Evolutionary conservation across 805 yeast species (phyloP), one percentile per base, ranked within the genome.

Genomic region (Wickerhamomyces sydowiorum): DNA sequence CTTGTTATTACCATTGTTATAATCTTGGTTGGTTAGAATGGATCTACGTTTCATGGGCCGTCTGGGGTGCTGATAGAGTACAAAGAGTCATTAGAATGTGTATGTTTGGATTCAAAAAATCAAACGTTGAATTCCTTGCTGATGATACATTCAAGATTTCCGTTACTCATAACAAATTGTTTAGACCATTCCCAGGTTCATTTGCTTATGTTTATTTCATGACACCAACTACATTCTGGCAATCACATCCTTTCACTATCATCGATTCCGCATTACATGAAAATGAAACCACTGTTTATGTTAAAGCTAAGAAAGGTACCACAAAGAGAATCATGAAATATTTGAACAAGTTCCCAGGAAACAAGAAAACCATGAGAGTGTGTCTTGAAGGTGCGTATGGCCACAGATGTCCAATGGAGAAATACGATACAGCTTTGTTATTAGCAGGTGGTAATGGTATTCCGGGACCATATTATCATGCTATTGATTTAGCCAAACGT

Each of bases 171-270:
- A 21, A 14, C 18, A 51, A 54, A 7, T 51, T 50, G 41, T 75
- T 80, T 72, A 65, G 64, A 32, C 64, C 72, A 18, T 61, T 53
- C 43, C 82, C 88, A 3, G 84, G 86, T 23, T 66, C 73, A 14
- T 77, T 64, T 56, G 77, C 72, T 1, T 83, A 67, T 52, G 60
- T 86, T 29, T 73, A 80, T 61, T 78, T 83, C 57, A 47, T 80
- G 43, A 64, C 74, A 35, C 67, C 73, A 17, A 54, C 62, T 3
- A 61, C 70, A 30, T 78, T 81, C 57, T 81, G 82, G 80, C 87
- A 83, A 57, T 75, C 83, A 5, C 89, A 84, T 57, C 91, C 91
- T 4, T 83, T 86, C 61, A 80, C 90, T 1, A 59, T 76, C 7
- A 63, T 75, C 32, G 69, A 69, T 38, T 62, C 74, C 4, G 59